phyloP scores from a whole-genome alignment of 257 asterid genomes.

The Haberlea rhodopensis region DNA sequence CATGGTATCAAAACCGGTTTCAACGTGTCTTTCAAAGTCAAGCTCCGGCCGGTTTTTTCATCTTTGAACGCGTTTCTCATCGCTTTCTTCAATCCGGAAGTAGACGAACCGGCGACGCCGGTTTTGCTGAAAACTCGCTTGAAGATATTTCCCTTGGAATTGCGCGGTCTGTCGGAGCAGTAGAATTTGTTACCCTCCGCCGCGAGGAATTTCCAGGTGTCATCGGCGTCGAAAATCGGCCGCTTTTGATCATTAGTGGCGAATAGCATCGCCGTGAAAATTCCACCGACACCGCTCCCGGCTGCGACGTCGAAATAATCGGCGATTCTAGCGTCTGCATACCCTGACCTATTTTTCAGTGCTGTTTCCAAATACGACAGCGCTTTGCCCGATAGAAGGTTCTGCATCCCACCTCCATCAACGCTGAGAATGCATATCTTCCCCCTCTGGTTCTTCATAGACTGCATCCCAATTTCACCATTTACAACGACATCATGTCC shows the following conservation, averaged over 20 bases:
- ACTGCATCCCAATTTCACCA: slow-evolving; percentile 41
- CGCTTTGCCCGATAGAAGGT: slow-evolving; percentile 67
- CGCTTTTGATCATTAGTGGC: slow-evolving; percentile 55
- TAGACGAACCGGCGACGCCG: slow-evolving; percentile 32
- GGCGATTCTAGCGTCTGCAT: slow-evolving; percentile 75
- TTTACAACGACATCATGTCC: slow-evolving; percentile 28
- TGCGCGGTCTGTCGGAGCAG: slow-evolving; percentile 28
- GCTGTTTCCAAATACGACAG: slow-evolving; percentile 80
- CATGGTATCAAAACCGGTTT: slow-evolving; percentile 93
- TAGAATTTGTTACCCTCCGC: slow-evolving; percentile 60
- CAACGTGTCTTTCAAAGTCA: slow-evolving; percentile 78
- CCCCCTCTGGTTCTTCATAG: slow-evolving; percentile 68
- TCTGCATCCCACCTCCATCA: slow-evolving; percentile 94
- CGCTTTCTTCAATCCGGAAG: slow-evolving; percentile 54
- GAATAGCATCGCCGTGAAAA: slow-evolving; percentile 88
- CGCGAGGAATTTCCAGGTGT: slow-evolving; percentile 84
- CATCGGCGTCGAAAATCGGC: slow-evolving; percentile 75
- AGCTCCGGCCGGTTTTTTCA: slow-evolving; percentile 54
- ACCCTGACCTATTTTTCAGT: slow-evolving; percentile 65
- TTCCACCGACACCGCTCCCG: slow-evolving; percentile 91
- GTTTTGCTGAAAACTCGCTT: slow-evolving; percentile 42
- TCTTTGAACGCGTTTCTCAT: slow-evolving; percentile 78
- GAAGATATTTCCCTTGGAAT: slow-evolving; percentile 40
- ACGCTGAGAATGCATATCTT: slow-evolving; percentile 74
- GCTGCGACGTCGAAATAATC: slow-evolving; percentile 93